Evolutionary conservation across 2,329 filamentous ascomycete genomes (phyloP).

Genomic region (Rutstroemia sp.): DNA sequence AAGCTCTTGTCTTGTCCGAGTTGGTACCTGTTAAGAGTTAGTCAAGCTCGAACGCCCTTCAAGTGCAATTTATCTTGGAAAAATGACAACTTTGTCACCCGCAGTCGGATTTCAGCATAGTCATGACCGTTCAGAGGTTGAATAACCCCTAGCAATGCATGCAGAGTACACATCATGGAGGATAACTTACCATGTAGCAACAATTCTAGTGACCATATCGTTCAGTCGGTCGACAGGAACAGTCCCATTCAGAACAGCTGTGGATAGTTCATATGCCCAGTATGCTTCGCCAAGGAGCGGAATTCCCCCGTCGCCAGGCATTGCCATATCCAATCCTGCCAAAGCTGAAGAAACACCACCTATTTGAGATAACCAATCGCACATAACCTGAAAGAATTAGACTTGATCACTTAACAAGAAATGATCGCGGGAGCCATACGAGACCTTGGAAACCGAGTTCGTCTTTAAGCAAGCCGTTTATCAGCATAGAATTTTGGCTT

Average conservation of each 20-base stretch:
- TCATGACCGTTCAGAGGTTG: no score
- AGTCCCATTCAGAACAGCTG: conserved; percentile 47
- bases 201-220: conserved; percentile 47
- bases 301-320: conserved; percentile 53
- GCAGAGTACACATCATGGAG: no score
- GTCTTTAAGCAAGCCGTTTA: conserved; percentile 65
- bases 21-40: conserved; percentile 32
- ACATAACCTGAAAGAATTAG: conserved; percentile 46
- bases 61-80: not conserved
- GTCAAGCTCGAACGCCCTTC: no score
- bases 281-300: conserved; percentile 45
- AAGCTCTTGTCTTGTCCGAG: conserved; percentile 52
- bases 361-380: conserved; percentile 61
- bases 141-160: no score
- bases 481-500: conserved; percentile 60
- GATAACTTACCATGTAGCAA: conserved; percentile 42
- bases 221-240: conserved; percentile 50
- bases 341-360: conserved; percentile 52
- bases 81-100: not conserved
- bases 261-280: conserved; percentile 49
- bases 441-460: conserved; percentile 65
- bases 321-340: conserved; percentile 60
- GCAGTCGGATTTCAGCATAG: no score
- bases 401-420: not conserved
- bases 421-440: conserved; percentile 8